A percentile compares a stretch with the other conserved stretches of the same genome.
phyloP scores from a whole-genome alignment of 192 early-diverging fungal genomes.

The Entomortierella lignicola region DNA sequence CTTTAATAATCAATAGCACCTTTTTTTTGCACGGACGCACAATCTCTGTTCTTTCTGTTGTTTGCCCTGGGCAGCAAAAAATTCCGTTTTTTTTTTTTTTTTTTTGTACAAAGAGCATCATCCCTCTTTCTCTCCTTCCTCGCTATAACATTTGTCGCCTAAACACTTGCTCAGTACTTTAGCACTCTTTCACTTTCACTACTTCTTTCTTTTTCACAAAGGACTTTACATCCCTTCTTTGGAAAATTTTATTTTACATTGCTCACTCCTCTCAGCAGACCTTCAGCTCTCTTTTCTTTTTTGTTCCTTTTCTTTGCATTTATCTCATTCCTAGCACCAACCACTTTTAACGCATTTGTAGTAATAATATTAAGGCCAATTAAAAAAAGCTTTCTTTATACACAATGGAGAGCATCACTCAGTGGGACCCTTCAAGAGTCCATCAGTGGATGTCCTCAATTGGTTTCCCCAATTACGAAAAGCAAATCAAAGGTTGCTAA shows the following conservation, averaged over 20 bases:
- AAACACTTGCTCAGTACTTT: background rate
- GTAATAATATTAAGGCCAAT: background rate
- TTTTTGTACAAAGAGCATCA: no score
- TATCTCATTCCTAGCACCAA: no score
- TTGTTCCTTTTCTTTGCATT: no score
- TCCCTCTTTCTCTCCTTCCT: background rate
- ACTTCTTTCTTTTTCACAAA: background rate
- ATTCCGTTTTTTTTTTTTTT: no score
- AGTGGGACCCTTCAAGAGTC: constrained; percentile 68
- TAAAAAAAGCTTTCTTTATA: background rate
- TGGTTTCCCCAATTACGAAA: constrained; percentile 66
- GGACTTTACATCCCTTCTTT: no score
- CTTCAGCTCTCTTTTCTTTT: no score
- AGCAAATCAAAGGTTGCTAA: constrained; percentile 70
- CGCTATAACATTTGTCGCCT: background rate
- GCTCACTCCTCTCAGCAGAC: no score
- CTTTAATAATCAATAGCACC: no score
- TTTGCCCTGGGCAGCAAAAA: no score
- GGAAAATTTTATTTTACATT: no score
- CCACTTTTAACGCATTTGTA: no score
- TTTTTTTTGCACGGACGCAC: background rate
- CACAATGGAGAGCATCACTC: constrained; percentile 62
- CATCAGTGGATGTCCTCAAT: constrained; percentile 65
- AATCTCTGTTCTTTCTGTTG: background rate
- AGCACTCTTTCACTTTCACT: background rate